Percentiles rank a stretch among this genome's conserved stretches.
Evolutionary conservation across 116 monocot species (phyloP).

Genomic region (Iris pallida): DNA sequence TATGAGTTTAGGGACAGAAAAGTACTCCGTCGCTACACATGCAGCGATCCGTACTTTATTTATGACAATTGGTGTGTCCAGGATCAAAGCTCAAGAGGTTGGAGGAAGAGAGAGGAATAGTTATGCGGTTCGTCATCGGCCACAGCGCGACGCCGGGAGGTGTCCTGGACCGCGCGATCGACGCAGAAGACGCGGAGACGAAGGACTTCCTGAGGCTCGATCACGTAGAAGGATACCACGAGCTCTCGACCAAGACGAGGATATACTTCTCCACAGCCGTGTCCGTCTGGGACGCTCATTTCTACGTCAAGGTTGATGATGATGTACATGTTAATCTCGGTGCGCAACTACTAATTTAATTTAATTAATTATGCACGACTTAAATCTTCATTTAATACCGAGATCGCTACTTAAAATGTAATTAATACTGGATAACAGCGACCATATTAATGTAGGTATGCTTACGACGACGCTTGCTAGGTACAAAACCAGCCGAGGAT

Average conservation of each 20-base stretch:
- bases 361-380: no score
- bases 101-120: constrained; percentile 77
- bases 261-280: constrained; percentile 69
- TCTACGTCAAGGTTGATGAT: constrained; percentile 88
- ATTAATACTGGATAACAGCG: no score
- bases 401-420: neutral
- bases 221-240: constrained; percentile 85
- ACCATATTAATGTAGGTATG: constrained; percentile 45
- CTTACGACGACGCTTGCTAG: constrained; percentile 44
- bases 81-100: constrained; percentile 61
- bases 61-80: no score
- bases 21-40: no score
- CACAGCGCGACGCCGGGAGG: constrained; percentile 66
- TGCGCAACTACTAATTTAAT: constrained; percentile 14
- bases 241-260: constrained; percentile 77
- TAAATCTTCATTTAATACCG: no score
- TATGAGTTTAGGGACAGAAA: no score
- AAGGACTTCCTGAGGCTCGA: constrained; percentile 76
- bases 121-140: constrained; percentile 83
- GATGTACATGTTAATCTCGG: constrained; percentile 90
- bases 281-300: constrained; percentile 79
- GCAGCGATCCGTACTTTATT: no score
- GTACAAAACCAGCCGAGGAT: constrained; percentile 48
- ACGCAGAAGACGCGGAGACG: constrained; percentile 63
- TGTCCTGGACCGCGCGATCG: constrained; percentile 62